Evolutionary conservation across 495 filamentous ascomycete genomes (phyloP), one percentile per base, ranked within the genome.

Genomic region (Melanomma pulvis-pyrius): DNA sequence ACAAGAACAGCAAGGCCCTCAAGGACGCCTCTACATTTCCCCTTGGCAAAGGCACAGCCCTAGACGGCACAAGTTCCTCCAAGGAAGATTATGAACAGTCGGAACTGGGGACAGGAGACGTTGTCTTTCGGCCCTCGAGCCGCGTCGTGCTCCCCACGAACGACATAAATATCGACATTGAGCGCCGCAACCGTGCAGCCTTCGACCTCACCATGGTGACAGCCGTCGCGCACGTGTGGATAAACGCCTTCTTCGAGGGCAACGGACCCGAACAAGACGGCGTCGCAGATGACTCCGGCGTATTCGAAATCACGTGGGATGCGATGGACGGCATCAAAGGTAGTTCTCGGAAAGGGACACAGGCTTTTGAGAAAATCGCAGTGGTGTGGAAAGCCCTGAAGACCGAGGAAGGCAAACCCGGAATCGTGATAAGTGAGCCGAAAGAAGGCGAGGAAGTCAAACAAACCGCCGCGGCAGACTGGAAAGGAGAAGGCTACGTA

Each of bases 221-320:
- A 4, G 87, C 92, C 0, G 88, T 97, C 36, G 92, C 93, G 0
- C 92, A 97, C 63, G 90, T 97, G 30, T 98, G 94, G 94, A 96
- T 96, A 79, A 98, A 98, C 71, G 78, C 88, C 1, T 97, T 87
- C 78, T 97, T 97, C 66, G 94, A 98, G 78, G 92, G 92, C 13
- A 83, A 87, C 65, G 86, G 86, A 0, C 82, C 90, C 17, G 85
- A 92, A 68, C 78, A 73, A 79, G 82, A 84, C 48, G 87, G 87
- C 9, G 81, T 84, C 63, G 74, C 79, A 30, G 75, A 79, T 49
- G 72, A 76, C 26, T 76, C 74, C 13, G 86, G 86, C 26, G 81
- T 88, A 24, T 89, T 90, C 71, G 84, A 88, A 57, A 83, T 82
- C 9, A 77, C 81, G 2, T 90, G 87, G 87, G 86, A 88, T 3